phyloP scores from a whole-genome alignment of 2,329 filamentous ascomycete genomes.

The Cadophora sp. region DNA sequence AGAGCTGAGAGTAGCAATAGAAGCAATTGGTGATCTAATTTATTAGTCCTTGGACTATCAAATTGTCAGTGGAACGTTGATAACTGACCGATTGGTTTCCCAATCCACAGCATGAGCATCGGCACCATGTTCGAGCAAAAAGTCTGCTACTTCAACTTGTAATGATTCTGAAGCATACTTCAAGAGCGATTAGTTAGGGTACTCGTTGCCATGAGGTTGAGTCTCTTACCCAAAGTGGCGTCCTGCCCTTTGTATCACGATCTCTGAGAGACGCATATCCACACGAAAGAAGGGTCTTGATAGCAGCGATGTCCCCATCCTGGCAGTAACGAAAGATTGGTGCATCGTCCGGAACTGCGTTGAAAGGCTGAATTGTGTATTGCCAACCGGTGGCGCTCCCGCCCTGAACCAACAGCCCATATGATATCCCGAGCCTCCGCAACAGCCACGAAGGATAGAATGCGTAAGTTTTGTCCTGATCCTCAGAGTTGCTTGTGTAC shows the following conservation, averaged over 20 bases:
- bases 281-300: constrained; percentile 11
- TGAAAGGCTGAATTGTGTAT: constrained; percentile 21
- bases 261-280: constrained; percentile 22
- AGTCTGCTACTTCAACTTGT: constrained; percentile 20
- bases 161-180: constrained; percentile 20
- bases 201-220: too few species aligned
- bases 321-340: constrained; percentile 28
- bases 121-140: constrained; percentile 25
- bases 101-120: constrained; percentile 22
- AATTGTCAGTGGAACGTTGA: not conserved
- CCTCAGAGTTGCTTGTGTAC: not conserved
- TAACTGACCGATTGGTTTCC: not conserved
- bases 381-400: constrained; percentile 16
- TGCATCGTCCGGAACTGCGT: constrained; percentile 13
- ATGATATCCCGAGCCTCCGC: constrained; percentile 9
- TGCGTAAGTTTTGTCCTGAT: too few species aligned
- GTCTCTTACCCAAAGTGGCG: constrained; percentile 25
- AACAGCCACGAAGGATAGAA: not conserved
- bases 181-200: not conserved
- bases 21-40: constrained; percentile 9
- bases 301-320: constrained; percentile 16
- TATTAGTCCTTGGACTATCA: not conserved
- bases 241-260: constrained; percentile 22
- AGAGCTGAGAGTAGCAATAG: not conserved
- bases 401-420: constrained; percentile 5